A percentile compares a stretch with the other conserved stretches of the same genome.
Evolutionary conservation across 495 filamentous ascomycete genomes (phyloP).

Genomic region (Articulospora tetracladia): DNA sequence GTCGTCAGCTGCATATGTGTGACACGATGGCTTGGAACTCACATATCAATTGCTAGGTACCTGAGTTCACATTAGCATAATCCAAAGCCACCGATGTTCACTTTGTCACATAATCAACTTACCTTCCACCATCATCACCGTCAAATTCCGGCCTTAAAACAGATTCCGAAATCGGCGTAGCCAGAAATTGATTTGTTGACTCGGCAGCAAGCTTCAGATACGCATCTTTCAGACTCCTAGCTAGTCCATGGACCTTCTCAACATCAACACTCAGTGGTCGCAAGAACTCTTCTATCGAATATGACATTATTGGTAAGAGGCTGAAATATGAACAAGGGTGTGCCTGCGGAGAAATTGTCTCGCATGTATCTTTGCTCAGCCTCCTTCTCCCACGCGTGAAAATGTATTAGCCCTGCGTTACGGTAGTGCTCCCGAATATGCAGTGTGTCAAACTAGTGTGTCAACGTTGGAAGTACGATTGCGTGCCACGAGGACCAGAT

Average conservation of each 20-base stretch:
- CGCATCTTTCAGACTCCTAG: conserved; percentile 55
- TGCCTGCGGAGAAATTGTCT: neutral
- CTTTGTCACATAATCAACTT: conserved; percentile 22
- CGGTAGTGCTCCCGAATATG: neutral
- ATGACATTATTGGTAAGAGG: conserved; percentile 22
- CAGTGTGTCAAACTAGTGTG: neutral
- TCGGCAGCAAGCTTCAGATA: conserved; percentile 61
- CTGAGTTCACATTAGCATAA: conserved; percentile 32
- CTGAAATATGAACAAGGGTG: neutral
- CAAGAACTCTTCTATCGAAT: conserved; percentile 38
- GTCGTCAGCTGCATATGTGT: conserved; percentile 3
- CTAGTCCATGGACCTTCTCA: conserved; percentile 51
- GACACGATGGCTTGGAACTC: conserved; percentile 18
- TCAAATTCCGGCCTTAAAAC: conserved; percentile 44
- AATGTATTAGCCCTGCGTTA: neutral
- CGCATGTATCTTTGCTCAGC: neutral
- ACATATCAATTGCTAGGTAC: conserved; percentile 76
- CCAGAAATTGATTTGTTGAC: conserved; percentile 68
- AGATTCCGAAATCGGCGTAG: conserved; percentile 67
- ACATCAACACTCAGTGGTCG: conserved; percentile 39
- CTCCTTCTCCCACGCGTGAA: neutral
- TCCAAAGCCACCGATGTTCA: neutral
- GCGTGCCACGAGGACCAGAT: neutral
- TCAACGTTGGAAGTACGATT: too few species aligned
- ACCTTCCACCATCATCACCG: conserved; percentile 58